Base-by-base conservation (phyloP, 306 rosid species). In the Astragalus glycyphyllos region DNA sequence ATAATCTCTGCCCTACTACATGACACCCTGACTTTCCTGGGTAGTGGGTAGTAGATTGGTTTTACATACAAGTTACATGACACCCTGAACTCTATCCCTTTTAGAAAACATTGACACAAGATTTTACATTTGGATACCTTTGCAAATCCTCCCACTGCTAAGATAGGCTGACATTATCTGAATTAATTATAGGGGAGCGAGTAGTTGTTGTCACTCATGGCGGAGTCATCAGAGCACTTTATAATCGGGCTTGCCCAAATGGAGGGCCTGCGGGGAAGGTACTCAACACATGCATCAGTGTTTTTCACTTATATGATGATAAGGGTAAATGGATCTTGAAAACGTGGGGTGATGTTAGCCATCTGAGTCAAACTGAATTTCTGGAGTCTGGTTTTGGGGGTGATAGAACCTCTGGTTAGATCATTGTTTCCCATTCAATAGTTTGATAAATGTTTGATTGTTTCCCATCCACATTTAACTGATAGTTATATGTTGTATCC, bases 301-400 rank as follows among this genome's bases (percentile, higher is more conserved):
- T 87, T 48, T 84, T 94, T 80, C 89, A 79, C 83, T 73, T 90
- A 74, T 76, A 80, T 66, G 86, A 73, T 62, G 92, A 83, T 16
- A 4, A 26, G 31, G 84, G 83, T 48, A 81, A 79, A 59, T 89
- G 96, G 89, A 77, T 77, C 73, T 15, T 94, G 54, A 77, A 87
- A 79, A 54, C 80, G 35, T 86, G 92, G 91, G 88, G 91, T 68
- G 97, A 94, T 84, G 85, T 91, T 76, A 79, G 84, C 72, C 97
- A 94, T 84, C 86, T 91, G 69, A 59, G 69, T 55, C 75, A 79
- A 78, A 78, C 89, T 45, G 88, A 55, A 41, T 83, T 65, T 87
- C 89, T 91, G 35, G 71, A 84, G 54, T 84, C 95, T 3, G 91
- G 88, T 67, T 94, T 90, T 78, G 96, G 99, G 16, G 99, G 99